Evolutionary conservation across 768 basidiomycete genomes (phyloP).

Genomic region (Phanerochaete carnosa): DNA sequence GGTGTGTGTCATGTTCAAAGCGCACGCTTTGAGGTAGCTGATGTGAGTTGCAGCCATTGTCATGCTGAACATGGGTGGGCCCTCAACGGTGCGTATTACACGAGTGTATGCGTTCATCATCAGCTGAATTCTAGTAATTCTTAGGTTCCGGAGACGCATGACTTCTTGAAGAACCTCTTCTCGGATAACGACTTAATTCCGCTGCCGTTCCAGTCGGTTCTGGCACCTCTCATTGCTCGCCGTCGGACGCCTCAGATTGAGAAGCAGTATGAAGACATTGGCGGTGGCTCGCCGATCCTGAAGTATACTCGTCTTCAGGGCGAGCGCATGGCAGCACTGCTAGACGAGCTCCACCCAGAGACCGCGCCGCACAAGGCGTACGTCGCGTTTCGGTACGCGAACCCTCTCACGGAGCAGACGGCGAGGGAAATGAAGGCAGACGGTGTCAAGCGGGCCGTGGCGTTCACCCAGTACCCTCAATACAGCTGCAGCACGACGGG

Average conservation of each 20-base stretch:
- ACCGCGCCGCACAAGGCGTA: slow-evolving; percentile 96
- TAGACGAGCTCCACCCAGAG: slow-evolving; percentile 91
- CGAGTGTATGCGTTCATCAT: not conserved
- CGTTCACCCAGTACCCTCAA: slow-evolving; percentile 98
- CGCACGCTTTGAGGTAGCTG: not conserved
- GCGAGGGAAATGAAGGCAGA: slow-evolving; percentile 83
- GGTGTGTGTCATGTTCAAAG: slow-evolving; percentile 14
- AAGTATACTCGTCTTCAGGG: slow-evolving; percentile 88
- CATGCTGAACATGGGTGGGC: slow-evolving; percentile 99
- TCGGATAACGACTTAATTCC: slow-evolving; percentile 93
- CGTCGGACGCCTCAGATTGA: slow-evolving; percentile 92
- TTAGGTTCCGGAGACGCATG: slow-evolving; percentile 87
- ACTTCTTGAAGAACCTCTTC: slow-evolving; percentile 91
- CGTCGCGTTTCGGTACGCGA: slow-evolving; percentile 92
- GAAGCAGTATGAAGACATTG: slow-evolving; percentile 90
- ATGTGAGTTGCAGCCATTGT: slow-evolving; percentile 61
- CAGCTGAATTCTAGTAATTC: not conserved
- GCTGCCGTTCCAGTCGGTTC: slow-evolving; percentile 82
- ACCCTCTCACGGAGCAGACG: slow-evolving; percentile 82
- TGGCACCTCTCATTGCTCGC: slow-evolving; percentile 87
- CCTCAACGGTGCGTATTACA: slow-evolving; percentile 67
- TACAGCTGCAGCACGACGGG: slow-evolving; percentile 99
- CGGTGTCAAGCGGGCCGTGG: slow-evolving; percentile 88
- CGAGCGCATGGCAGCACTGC: slow-evolving; percentile 80
- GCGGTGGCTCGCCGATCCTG: slow-evolving; percentile 95